Conservation (phyloP, 2,329 filamentous ascomycete species). For the Colletotrichum lentis region DNA sequence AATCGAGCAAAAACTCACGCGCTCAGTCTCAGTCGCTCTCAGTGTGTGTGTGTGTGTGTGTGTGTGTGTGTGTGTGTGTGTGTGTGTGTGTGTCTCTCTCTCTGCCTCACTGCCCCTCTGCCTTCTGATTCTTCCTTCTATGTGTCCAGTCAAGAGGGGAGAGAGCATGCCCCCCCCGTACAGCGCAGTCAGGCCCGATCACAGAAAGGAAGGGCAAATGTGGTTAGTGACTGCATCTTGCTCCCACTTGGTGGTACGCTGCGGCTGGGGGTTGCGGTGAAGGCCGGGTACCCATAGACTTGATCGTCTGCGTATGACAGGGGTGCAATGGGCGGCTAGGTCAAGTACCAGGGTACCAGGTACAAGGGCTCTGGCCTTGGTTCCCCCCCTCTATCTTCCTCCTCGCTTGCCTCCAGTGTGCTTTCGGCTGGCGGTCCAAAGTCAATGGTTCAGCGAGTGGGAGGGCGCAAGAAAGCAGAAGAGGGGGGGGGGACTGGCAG, state of each 20-base stretch:
- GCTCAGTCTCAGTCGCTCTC: background rate
- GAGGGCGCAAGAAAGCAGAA: constrained; percentile 9
- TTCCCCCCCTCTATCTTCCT: background rate
- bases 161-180: background rate
- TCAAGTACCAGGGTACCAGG: constrained; percentile 3
- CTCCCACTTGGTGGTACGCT: constrained; percentile 4
- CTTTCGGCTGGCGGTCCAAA: constrained; percentile 12
- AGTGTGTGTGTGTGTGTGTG: too few species aligned
- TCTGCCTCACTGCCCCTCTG: background rate
- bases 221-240: constrained; percentile 1
- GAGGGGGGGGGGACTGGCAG: constrained; percentile 4
- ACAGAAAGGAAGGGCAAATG: background rate
- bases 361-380: background rate
- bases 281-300: background rate
- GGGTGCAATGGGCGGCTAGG: background rate
- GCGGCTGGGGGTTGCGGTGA: constrained; percentile 15
- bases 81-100: too few species aligned
- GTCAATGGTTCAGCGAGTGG: constrained; percentile 18
- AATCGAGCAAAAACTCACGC: constrained; percentile 36
- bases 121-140: background rate
- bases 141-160: background rate
- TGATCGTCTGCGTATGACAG: background rate
- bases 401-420: constrained; percentile 11
- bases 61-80: too few species aligned
- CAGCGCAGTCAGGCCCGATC: constrained; percentile 13